phyloP scores from a whole-genome alignment of 352 stramenopile species.

The Phytophthora sp. region DNA sequence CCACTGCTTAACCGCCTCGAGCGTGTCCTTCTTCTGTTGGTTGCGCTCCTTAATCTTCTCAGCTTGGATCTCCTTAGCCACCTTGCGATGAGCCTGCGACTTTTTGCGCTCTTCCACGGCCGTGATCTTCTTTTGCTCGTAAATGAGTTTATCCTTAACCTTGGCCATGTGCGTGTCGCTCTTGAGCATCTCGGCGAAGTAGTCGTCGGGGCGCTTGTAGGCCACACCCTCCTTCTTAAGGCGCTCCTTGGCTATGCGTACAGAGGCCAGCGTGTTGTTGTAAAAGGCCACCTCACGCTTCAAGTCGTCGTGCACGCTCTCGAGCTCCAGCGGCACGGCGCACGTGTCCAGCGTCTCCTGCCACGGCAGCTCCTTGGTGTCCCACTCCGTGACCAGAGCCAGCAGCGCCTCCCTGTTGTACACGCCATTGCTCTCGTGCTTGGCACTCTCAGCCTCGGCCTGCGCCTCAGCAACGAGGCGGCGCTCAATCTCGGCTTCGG shows the following conservation, averaged over 20 bases:
- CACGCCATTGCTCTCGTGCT: constrained; percentile 59
- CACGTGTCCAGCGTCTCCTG: constrained; percentile 85
- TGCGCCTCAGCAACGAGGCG: constrained; percentile 75
- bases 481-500: constrained; percentile 77
- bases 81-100: constrained; percentile 96
- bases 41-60: constrained; percentile 85
- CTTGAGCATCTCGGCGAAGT: constrained; percentile 99
- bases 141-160: constrained; percentile 99
- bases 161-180: constrained; percentile 96
- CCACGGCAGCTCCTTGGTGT: constrained; percentile 64
- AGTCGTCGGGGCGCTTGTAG: constrained; percentile 96
- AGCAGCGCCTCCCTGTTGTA: constrained; percentile 80
- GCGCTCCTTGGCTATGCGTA: constrained; percentile 74
- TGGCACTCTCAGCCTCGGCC: constrained; percentile 46
- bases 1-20: constrained; percentile 89
- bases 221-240: constrained; percentile 76
- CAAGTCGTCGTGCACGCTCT: constrained; percentile 88
- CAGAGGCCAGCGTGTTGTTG: constrained; percentile 87
- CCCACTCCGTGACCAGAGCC: constrained; percentile 64
- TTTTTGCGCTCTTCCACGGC: constrained; percentile 98
- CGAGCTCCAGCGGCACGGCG: constrained; percentile 56
- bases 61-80: constrained; percentile 94
- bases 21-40: constrained; percentile 89
- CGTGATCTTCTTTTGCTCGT: constrained; percentile 99
- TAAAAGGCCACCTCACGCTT: constrained; percentile 97